Conservation (phyloP, 306 rosid species). For the Citrullus amarus region DNA sequence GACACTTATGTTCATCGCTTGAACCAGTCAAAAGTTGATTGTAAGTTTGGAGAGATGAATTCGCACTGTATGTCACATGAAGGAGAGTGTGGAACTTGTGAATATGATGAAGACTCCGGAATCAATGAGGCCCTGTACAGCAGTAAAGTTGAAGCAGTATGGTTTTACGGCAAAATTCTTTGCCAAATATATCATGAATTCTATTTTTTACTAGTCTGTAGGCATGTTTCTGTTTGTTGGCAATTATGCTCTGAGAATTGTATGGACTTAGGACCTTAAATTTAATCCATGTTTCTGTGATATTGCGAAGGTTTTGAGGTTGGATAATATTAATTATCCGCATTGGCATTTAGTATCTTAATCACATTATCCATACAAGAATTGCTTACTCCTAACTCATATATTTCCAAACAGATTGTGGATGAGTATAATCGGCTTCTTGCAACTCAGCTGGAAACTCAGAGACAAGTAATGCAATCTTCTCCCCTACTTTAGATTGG, state of each 20-base stretch:
- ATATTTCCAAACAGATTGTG: constrained; percentile 52
- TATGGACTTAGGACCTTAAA: neutral
- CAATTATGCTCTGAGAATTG: neutral
- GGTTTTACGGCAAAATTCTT: constrained; percentile 15
- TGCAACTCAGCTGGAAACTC: constrained; percentile 78
- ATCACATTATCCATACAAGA: constrained; percentile 1
- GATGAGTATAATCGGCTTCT: constrained; percentile 87
- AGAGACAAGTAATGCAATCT: constrained; percentile 61
- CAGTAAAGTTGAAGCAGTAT: constrained; percentile 90
- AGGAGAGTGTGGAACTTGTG: constrained; percentile 64
- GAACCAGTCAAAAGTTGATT: constrained; percentile 79
- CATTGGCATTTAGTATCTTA: neutral
- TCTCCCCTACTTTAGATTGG: neutral
- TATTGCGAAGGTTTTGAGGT: neutral
- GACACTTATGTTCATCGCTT: constrained; percentile 77
- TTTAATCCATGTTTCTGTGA: neutral
- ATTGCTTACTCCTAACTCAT: neutral
- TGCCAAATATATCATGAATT: neutral
- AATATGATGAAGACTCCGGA: constrained; percentile 57
- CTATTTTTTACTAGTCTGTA: neutral
- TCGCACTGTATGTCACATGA: constrained; percentile 37
- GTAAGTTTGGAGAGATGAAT: constrained; percentile 47
- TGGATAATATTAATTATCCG: neutral
- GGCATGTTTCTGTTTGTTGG: neutral
- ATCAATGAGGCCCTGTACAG: constrained; percentile 58